These are phyloP conservation scores for Avena insularis DNA, from an alignment of 176 grass and related monocot genomes.

Conservation along the genomic window DNA sequence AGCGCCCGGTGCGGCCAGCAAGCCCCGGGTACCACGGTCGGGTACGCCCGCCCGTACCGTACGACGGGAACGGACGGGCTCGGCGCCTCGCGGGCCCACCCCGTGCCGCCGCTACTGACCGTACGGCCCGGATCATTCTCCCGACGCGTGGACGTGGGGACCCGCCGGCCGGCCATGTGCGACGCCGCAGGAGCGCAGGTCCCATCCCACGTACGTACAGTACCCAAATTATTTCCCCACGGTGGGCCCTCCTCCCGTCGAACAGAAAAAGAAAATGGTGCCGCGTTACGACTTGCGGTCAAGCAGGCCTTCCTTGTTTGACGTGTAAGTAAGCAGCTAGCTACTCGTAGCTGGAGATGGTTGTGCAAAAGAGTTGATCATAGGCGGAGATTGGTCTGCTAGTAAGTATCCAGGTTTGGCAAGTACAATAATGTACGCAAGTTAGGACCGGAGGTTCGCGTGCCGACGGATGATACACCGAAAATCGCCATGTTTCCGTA, in stretches of 20 bases:
- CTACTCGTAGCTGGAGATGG: no score
- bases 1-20: background rate
- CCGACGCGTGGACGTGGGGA: background rate
- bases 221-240: background rate
- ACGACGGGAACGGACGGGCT: background rate
- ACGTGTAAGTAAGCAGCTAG: no score
- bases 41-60: slow-evolving; percentile 41
- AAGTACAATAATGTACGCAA: no score
- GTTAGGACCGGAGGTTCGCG: no score
- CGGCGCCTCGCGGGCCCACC: slow-evolving; percentile 10
- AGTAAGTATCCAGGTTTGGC: no score
- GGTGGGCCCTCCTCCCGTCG: background rate
- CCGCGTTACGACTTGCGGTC: background rate
- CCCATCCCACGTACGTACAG: background rate
- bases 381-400: no score
- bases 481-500: no score
- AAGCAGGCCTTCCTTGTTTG: no score
- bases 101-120: background rate
- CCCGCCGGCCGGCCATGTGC: background rate
- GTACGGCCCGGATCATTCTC: background rate
- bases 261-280: background rate
- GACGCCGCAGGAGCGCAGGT: background rate
- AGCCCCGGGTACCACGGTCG: slow-evolving; percentile 58
- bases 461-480: no score
- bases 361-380: no score